Evolutionary conservation across 1,284 basidiomycete species (phyloP), one percentile per base, ranked within the genome.

Genomic region (Meira miltonrushii): DNA sequence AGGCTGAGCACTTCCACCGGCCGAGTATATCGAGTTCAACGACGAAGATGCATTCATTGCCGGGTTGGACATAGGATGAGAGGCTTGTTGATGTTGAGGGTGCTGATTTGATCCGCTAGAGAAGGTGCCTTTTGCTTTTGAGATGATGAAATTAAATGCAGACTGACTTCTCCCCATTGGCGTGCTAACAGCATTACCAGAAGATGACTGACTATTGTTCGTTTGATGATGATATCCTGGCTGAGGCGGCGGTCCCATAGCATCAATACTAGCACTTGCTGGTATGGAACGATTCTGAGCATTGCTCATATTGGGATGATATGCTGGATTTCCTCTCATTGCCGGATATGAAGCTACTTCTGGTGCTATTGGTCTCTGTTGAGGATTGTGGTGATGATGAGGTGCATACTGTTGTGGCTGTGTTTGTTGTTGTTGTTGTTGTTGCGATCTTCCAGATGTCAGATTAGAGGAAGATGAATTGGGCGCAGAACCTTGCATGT

Each of bases 71-170:
- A 17, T 21, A 47, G 21, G 53, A 10, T 21, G 40, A 37, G 19
- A 19, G 33, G 19, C 38, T 58, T 61, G 61, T 5, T 62, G 60
- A 54, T 67, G 67, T 19, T 61, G 62, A 40, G 69, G 65, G 25
- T 67, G 65, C 12, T 64, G 65, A 15, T 56, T 54, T 50, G 61
- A 59, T 0, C 67, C 67, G 2, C 67, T 69, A 25, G 68, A 66
- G 54, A 72, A 72, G 28, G 68, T 62, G 19, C 59, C 66, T 55
- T 74, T 74, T 2, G 72, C 72, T 57, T 72, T 74, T 59, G 58
- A 67, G 47, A 74, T 57, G 19, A 74, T 58, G 46, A 74, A 73
- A 61, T 72, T 72, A 64, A 74, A 67, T 11, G 72, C 64, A 7
- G 69, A 71, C 33, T 71, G 71, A 52, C 69, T 71, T 23, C 71